Base-by-base conservation (phyloP, 2,329 filamentous ascomycete species). In the Fusarium drepaniforme region DNA sequence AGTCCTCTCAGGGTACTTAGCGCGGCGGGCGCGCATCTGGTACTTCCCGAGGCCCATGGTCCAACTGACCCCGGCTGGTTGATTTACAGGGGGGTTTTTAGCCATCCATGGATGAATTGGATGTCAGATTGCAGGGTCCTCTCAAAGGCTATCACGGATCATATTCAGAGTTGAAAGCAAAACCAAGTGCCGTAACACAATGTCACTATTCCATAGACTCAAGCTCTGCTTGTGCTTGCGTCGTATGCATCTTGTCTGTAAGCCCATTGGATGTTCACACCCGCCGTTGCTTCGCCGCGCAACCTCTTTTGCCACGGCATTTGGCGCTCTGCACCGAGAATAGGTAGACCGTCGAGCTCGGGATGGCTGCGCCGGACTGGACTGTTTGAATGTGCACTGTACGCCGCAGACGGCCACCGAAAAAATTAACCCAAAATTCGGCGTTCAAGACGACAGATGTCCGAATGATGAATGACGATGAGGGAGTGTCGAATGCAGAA, bases 281-380 rank as follows among this genome's bases (percentile, higher is more conserved):
- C 51, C 44, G 64, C 53, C 42, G 71, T 60, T 51, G 61, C 58
- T 67, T 56, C 67, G 51, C 67, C 57, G 61, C 64, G 64, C 73
- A 73, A 67, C 70, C 67, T 60, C 67, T 62, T 73, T 74, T 70
- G 73, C 73, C 68, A 74, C 71, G 68, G 74, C 71, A 74, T 74
- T 68, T 69, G 66, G 53, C 64, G 46, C 51, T 40, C 59, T 65
- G 57, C 66, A n/a, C 46, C 58, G 53, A 51, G 23, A 38, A 21
- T 64, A 33, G 44, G 44, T n/a, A 53, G 35, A 18, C 49, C 44
- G 30, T 30, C 35, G 56, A 67, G 57, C 57, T 73, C 58, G 40
- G 40, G 59, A 75, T 70, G 69, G 59, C 68, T 74, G 70, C 61
- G 38, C 70, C 62, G 63, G 71, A 68, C 68, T 69, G 60, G 57